Base-by-base conservation (phyloP, 2,329 filamentous ascomycete species). In the Penicillium occitanis region DNA sequence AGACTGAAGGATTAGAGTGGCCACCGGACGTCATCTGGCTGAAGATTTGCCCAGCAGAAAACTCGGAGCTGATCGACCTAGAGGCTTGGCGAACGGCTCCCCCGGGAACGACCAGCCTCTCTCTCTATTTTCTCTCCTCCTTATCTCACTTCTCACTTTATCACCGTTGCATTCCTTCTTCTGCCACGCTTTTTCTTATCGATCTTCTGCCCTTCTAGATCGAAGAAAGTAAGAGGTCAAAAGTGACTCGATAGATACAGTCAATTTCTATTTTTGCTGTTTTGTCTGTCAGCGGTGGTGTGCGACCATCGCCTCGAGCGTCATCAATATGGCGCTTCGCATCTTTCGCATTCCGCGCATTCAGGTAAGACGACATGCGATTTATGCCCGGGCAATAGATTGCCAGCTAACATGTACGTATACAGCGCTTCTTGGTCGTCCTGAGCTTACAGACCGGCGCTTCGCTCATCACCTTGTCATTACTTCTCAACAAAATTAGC, bases 401-500 rank as follows among this genome's bases (percentile, higher is more conserved):
- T 30, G 14, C 46, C 33, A 61, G 50, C 40, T 62, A 35, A 65
- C 40, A 22, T 25, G 28, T 68, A 30, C 37, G 19, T 61, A 25
- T 64, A 33, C 76, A 97, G 93, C 90, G 88, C 57, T 94, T 97
- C 77, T 86, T 97, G 70, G 92, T 91, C 76, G 83, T 93, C 74
- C 90, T 97, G 83, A 91, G 91, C 75, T 88, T 97, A 64, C 91
- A 92, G 73, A 94, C 91, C 40, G 93, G 92, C 71, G 90, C 91
- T 57, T 92, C 95, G 72, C 86, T 97, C 73, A 92, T 97, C 73
- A 89, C 91, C 4, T 84, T 95, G 68, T 88, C 91, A 11, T 87
- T 96, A 69, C 85, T 96, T 64, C 89, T 97, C 81, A 97, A 97
- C 85, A 97, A 97, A 79, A 87, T 93, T 71, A 94, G 92, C 60